phyloP scores from a whole-genome alignment of 371 early-diverging fungal genomes.

The Mortierella sp. region DNA sequence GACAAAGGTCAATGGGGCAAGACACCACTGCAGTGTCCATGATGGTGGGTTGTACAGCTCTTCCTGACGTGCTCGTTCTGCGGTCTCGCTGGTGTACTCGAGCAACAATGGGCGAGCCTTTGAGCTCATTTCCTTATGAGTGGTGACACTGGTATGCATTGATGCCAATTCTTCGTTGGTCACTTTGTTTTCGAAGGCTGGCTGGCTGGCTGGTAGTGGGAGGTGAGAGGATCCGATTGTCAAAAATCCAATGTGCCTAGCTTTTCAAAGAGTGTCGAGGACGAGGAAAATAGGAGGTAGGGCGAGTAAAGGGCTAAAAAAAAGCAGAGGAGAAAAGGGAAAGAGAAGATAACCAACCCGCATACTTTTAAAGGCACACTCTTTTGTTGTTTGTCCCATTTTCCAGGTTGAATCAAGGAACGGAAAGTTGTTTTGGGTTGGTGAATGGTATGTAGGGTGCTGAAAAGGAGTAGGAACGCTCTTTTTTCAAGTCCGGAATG shows the following conservation, averaged over 20 bases:
- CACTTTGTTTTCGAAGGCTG: too few species aligned
- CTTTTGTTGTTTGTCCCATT: background rate
- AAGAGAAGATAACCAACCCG: background rate
- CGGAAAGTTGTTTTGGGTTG: background rate
- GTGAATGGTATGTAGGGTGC: background rate
- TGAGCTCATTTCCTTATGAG: conserved; percentile 7
- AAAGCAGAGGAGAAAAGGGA: background rate
- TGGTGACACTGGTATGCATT: background rate
- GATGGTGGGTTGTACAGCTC: conserved; percentile 34
- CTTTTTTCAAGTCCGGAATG: conserved; percentile 20
- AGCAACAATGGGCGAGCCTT: conserved; percentile 30
- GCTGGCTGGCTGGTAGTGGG: too few species aligned
- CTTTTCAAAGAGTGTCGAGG: background rate
- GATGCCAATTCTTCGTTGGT: too few species aligned
- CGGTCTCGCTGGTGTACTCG: conserved; percentile 40
- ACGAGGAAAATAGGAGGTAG: background rate
- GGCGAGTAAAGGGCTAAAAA: background rate
- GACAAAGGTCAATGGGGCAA: conserved; percentile 42
- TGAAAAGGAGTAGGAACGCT: background rate
- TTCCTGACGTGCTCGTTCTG: conserved; percentile 43
- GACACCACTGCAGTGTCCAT: conserved; percentile 41
- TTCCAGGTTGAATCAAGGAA: background rate
- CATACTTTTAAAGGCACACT: background rate
- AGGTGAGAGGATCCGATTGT: too few species aligned
- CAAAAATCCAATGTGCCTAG: too few species aligned